Base-by-base conservation (phyloP, 176 grass and related monocot species). In the Urochloa ruziziensis region DNA sequence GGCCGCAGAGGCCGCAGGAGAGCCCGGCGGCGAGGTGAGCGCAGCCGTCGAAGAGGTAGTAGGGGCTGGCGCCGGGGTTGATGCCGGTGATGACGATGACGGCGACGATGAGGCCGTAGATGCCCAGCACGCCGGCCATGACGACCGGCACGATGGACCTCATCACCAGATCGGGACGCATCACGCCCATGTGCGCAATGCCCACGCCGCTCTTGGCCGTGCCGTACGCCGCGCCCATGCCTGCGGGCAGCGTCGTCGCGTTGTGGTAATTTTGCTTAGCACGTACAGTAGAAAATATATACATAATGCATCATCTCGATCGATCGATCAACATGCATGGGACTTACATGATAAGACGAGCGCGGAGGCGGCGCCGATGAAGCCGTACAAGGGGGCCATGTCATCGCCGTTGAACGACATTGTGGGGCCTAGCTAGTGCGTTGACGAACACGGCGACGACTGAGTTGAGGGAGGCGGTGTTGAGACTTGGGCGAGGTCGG, bases 381-480 rank as follows among this genome's bases (percentile, higher is more conserved):
- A 97, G 77, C 95, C 95, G 84, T 94, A 97, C 84, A 97, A 94
- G 59, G 95, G 92, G 16, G 95, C 95, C 17, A 90, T 88, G 89
- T 93, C 95, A 63, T 97, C 95, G 60, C 92, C 95, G 86, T 88
- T 93, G 86, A 97, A 91, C 56, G n/a, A 25, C 56, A 58, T 58
- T 25, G n/a, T 25, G 49, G 4, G 4, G 17, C 0, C 37, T 39
- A 7, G 37, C 37, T 39, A 4, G 51, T 51, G 18, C 4, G 18
- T 17, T 21, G 51, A 21, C 54, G 16, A 10, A 1, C 19, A n/a
- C 2, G 21, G 21, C 6, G 6, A 23, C 5, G 0, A 56, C 21
- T n/a, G n/a, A n/a, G n/a, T n/a, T n/a, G n/a, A n/a, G n/a, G n/a
- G n/a, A n/a, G n/a, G n/a, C n/a, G n/a, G n/a, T n/a, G n/a, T n/a